phyloP scores from a whole-genome alignment of 805 yeast species.

The Pichia pseudocactophila region DNA sequence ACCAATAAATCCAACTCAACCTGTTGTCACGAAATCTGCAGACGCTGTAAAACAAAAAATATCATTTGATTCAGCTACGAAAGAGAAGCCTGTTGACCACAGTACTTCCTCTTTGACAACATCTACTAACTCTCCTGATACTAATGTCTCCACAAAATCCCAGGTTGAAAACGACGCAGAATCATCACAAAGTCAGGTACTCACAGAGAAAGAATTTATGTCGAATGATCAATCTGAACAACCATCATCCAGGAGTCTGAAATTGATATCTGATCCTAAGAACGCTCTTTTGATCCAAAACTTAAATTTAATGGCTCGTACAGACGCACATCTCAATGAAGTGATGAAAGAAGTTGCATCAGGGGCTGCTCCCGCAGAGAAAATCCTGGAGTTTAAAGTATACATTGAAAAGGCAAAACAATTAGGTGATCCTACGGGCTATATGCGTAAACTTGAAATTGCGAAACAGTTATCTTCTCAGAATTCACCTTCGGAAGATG shows the following conservation, averaged over 20 bases:
- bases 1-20: too few species aligned
- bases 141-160: too few species aligned
- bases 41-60: too few species aligned
- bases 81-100: too few species aligned
- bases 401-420: slow-evolving; percentile 71
- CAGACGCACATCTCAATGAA: slow-evolving; percentile 54
- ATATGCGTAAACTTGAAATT: slow-evolving; percentile 16
- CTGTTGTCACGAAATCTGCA: too few species aligned
- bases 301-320: slow-evolving; percentile 72
- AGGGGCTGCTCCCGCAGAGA: slow-evolving; percentile 64
- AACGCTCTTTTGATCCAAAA: slow-evolving; percentile 79
- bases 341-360: slow-evolving; percentile 83
- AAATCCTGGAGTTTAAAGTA: slow-evolving; percentile 69
- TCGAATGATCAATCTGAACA: background rate
- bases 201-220: too few species aligned
- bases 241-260: slow-evolving; percentile 1
- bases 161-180: too few species aligned
- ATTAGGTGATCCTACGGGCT: slow-evolving; percentile 44
- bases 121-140: too few species aligned
- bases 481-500: background rate
- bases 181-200: too few species aligned
- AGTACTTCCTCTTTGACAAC: too few species aligned
- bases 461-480: slow-evolving; percentile 12
- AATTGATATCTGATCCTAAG: slow-evolving; percentile 39
- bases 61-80: too few species aligned